These are phyloP conservation scores for Populus nigra DNA, from an alignment of 345 rosid species.

Conservation along the genomic window DNA sequence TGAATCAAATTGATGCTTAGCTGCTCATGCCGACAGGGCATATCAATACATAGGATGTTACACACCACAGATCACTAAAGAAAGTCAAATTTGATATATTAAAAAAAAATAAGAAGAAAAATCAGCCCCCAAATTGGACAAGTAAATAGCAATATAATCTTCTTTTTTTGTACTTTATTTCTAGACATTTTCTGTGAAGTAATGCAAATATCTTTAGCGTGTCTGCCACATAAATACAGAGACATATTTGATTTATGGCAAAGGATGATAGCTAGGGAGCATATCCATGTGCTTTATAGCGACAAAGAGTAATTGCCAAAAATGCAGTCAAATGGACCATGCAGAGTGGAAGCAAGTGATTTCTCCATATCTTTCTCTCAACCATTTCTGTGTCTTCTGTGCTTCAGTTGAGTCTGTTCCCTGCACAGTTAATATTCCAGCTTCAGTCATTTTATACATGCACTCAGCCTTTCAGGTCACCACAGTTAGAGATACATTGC, in stretches of 20 bases:
- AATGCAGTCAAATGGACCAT: conserved; percentile 50
- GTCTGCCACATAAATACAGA: conserved; percentile 20
- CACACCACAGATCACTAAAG: background rate
- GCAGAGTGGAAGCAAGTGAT: conserved; percentile 31
- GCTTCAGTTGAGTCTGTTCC: conserved; percentile 39
- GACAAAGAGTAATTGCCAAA: conserved; percentile 28
- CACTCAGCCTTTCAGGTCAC: background rate
- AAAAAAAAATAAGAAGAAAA: background rate
- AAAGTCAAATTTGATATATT: conserved; percentile 4
- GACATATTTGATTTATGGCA: conserved; percentile 25
- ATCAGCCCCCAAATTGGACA: conserved; percentile 13
- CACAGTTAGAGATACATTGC: background rate
- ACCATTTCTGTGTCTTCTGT: conserved; percentile 36
- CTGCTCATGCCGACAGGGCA: conserved; percentile 19
- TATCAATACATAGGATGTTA: conserved; percentile 15
- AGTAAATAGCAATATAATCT: conserved; percentile 9
- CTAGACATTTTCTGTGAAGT: conserved; percentile 15
- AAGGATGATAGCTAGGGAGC: conserved; percentile 24
- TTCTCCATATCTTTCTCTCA: conserved; percentile 38
- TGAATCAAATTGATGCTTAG: conserved; percentile 14
- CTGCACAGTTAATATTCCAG: conserved; percentile 33
- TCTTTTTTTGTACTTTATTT: conserved; percentile 13
- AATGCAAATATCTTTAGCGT: conserved; percentile 18
- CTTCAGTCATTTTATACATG: background rate
- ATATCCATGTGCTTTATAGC: conserved; percentile 31